phyloP scores from a whole-genome alignment of 306 rosid species.

The Crotalaria pallida region DNA sequence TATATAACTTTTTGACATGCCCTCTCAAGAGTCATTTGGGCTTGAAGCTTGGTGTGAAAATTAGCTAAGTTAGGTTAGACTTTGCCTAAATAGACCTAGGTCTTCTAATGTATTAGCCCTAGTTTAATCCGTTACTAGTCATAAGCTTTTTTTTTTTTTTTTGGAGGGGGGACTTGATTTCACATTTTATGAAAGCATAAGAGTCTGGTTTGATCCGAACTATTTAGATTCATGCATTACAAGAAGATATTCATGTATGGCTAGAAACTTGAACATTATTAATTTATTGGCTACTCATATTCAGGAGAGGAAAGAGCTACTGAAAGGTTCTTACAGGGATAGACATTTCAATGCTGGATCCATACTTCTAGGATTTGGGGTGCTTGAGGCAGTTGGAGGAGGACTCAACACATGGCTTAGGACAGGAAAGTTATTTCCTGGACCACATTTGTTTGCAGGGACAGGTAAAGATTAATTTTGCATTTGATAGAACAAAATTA shows the following conservation, averaged over 20 bases:
- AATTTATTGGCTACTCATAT: constrained; percentile 16
- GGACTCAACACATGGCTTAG: constrained; percentile 71
- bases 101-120: no score
- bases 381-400: constrained; percentile 68
- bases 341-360: constrained; percentile 83
- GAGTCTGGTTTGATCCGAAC: no score
- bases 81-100: no score
- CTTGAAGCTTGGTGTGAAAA: no score
- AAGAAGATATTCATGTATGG: background rate
- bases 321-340: constrained; percentile 78
- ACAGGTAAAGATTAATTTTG: constrained; percentile 44
- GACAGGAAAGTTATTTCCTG: constrained; percentile 76
- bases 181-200: no score
- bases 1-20: no score
- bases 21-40: no score
- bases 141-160: no score
- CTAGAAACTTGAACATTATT: background rate
- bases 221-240: no score
- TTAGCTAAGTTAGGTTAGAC: no score
- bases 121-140: no score
- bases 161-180: no score
- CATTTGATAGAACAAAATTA: background rate
- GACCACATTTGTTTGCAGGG: constrained; percentile 86
- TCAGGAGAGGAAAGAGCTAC: constrained; percentile 81
- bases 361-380: constrained; percentile 67